Percentiles rank a stretch among this genome's conserved stretches.
Evolutionary conservation across 2,329 filamentous ascomycete species (phyloP).

Genomic region (Ophiostoma sp.): DNA sequence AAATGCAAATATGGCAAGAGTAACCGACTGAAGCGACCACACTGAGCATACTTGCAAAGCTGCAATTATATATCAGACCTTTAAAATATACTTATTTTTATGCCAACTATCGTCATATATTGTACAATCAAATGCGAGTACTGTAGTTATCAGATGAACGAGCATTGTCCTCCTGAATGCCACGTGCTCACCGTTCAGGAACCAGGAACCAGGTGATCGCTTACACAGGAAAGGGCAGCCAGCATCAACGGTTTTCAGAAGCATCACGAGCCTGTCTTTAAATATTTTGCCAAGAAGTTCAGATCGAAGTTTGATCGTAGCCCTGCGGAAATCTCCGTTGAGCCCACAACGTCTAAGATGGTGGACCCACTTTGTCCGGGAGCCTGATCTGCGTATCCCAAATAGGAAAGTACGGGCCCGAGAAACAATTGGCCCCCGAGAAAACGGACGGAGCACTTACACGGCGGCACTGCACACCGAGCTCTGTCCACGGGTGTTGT

Average conservation of each 20-base stretch:
- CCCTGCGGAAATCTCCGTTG: not conserved
- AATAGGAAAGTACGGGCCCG: slow-evolving; percentile 15
- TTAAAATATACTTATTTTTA: not conserved
- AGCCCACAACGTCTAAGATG: not conserved
- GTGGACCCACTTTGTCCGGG: not conserved
- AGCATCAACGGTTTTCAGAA: not conserved
- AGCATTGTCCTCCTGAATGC: not conserved
- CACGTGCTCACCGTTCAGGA: not conserved
- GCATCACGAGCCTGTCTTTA: too few relatives aligned
- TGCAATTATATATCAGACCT: not conserved
- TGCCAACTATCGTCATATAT: not conserved
- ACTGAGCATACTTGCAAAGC: not conserved
- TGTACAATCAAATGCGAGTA: not conserved
- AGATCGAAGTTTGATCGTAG: not conserved
- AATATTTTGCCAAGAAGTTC: not conserved
- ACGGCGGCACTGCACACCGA: not conserved
- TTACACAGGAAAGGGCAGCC: not conserved
- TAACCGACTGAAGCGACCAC: not conserved
- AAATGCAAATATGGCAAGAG: not conserved
- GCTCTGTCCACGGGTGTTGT: not conserved
- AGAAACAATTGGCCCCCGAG: not conserved
- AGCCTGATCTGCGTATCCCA: not conserved
- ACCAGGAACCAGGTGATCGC: not conserved
- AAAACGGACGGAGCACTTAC: slow-evolving; percentile 8
- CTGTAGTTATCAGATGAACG: not conserved